Percentiles rank a stretch among this genome's conserved stretches.
Evolutionary conservation across 768 basidiomycete genomes (phyloP).

Genomic region (Lanmaoa rubissima): DNA sequence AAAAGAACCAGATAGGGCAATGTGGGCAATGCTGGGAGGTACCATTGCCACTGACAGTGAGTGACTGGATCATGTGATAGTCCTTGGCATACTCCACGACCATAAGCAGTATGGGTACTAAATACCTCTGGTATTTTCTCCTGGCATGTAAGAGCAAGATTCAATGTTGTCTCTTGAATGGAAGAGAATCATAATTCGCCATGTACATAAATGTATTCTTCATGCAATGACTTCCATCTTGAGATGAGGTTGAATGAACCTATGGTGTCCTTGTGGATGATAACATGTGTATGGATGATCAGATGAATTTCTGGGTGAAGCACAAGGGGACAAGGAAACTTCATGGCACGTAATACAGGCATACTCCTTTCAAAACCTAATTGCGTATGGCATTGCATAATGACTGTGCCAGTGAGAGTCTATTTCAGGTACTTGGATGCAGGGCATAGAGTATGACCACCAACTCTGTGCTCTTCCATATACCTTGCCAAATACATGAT

Average conservation of each 20-base stretch:
- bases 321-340: constrained; percentile 56
- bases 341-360: constrained; percentile 41
- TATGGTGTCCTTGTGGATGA: constrained; percentile 33
- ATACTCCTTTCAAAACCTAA: constrained; percentile 33
- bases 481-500: constrained; percentile 41
- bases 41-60: constrained; percentile 48
- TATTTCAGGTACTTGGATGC: constrained; percentile 66
- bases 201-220: constrained; percentile 41
- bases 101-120: constrained; percentile 55
- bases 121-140: constrained; percentile 43
- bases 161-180: constrained; percentile 29
- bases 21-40: constrained; percentile 51
- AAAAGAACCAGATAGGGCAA: constrained; percentile 44
- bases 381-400: constrained; percentile 34
- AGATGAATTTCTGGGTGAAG: constrained; percentile 34
- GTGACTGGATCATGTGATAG: constrained; percentile 56
- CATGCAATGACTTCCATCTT: constrained; percentile 26
- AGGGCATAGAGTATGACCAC: constrained; percentile 55
- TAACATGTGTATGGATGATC: constrained; percentile 39
- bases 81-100: constrained; percentile 60
- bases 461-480: constrained; percentile 60
- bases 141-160: constrained; percentile 35
- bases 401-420: constrained; percentile 43
- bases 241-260: constrained; percentile 51
- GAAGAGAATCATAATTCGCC: constrained; percentile 46